These are phyloP conservation scores for Xylaria multiplex DNA, from an alignment of 2,329 filamentous ascomycete species.

Conservation along the genomic window DNA sequence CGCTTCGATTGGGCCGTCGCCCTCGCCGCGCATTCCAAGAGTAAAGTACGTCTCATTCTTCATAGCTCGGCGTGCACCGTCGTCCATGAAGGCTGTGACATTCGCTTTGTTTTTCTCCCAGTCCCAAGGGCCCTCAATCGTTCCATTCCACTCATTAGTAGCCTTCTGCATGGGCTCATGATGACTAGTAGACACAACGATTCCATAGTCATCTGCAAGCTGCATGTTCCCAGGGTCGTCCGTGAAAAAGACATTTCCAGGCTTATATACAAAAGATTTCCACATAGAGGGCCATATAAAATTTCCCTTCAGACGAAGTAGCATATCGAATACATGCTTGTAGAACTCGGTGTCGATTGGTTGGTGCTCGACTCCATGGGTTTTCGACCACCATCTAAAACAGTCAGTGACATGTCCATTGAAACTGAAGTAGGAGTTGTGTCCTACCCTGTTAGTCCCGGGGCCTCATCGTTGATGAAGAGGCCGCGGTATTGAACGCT, in stretches of 20 bases:
- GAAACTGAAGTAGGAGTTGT: conserved; percentile 42
- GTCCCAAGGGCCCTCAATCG: conserved; percentile 64
- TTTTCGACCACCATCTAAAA: conserved; percentile 63
- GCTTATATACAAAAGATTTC: conserved; percentile 58
- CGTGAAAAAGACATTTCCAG: conserved; percentile 67
- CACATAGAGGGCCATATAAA: conserved; percentile 76
- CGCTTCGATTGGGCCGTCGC: conserved; percentile 37
- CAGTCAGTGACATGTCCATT: conserved; percentile 55
- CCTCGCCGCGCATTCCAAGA: conserved; percentile 62
- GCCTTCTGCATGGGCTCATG: conserved; percentile 73
- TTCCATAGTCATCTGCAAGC: conserved; percentile 70
- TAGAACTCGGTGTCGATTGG: conserved; percentile 66
- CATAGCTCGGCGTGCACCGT: conserved; percentile 64
- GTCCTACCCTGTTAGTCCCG: conserved; percentile 56
- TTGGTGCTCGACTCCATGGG: conserved; percentile 59
- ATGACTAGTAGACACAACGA: conserved; percentile 72
- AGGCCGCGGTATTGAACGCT: conserved; percentile 69
- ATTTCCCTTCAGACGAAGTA: conserved; percentile 69
- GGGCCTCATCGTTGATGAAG: conserved; percentile 72
- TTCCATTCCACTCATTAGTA: conserved; percentile 59
- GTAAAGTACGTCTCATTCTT: conserved; percentile 69
- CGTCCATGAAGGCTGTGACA: conserved; percentile 66
- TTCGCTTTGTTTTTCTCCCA: conserved; percentile 67
- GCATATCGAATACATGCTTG: conserved; percentile 69
- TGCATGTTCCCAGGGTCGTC: conserved; percentile 68